A percentile compares a stretch with the other conserved stretches of the same genome.
Conservation (phyloP, 306 rosid genomes). For the Cucumis melo region DNA sequence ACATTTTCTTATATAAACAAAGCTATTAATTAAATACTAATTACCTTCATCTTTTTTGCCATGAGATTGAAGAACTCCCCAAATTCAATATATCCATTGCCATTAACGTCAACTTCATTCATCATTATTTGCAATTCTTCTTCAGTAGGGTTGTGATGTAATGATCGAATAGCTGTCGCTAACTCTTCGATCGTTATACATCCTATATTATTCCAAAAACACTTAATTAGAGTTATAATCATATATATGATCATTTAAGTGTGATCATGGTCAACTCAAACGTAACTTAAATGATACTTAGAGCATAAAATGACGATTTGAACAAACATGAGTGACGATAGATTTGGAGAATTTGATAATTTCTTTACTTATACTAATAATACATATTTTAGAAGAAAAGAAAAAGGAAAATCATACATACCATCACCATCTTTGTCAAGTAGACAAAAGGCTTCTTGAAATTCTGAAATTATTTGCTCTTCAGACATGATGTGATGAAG, state of each 20-base stretch:
- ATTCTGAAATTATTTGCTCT: slow-evolving; percentile 65
- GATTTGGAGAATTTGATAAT: neutral
- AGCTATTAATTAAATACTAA: neutral
- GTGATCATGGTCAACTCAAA: too few relatives aligned
- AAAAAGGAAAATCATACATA: neutral
- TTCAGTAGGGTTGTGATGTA: neutral
- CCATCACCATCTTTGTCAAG: slow-evolving; percentile 93
- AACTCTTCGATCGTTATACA: neutral
- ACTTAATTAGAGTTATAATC: neutral
- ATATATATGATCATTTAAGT: too few relatives aligned
- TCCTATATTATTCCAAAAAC: neutral
- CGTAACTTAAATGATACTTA: too few relatives aligned
- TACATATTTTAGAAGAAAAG: neutral
- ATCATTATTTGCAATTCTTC: neutral
- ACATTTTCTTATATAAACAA: neutral
- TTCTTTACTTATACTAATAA: neutral
- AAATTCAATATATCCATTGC: neutral
- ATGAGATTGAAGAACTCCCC: slow-evolving; percentile 1
- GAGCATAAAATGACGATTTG: neutral
- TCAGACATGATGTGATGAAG: slow-evolving; percentile 32
- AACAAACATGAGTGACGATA: neutral
- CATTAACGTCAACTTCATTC: slow-evolving; percentile 3
- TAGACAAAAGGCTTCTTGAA: slow-evolving; percentile 72
- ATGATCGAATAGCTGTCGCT: neutral
- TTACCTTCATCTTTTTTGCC: neutral